These are phyloP conservation scores for Amyloporia xantha DNA, from an alignment of 768 basidiomycete genomes.

Conservation along the genomic window DNA sequence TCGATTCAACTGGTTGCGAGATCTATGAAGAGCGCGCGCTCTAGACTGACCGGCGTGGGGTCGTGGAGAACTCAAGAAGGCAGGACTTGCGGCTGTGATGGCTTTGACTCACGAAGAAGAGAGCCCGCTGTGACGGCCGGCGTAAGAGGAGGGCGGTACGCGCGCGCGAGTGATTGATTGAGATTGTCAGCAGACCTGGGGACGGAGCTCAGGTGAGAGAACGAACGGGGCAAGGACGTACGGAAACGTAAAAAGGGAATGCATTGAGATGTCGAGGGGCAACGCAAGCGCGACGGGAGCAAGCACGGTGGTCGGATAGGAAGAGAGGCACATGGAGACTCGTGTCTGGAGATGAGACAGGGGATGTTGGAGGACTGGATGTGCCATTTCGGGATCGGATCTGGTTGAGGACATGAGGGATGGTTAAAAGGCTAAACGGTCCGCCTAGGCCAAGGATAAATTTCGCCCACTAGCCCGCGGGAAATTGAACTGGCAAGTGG, in stretches of 20 bases:
- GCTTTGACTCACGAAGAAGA: neutral
- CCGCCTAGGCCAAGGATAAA: neutral
- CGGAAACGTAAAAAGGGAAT: slow-evolving; percentile 8
- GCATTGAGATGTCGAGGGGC: neutral
- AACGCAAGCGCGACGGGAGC: neutral
- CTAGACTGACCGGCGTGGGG: neutral
- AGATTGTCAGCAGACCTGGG: neutral
- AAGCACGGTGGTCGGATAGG: neutral
- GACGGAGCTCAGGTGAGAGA: slow-evolving; percentile 1
- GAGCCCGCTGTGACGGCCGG: neutral
- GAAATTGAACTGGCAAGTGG: neutral
- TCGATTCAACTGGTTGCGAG: neutral
- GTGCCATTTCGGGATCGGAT: neutral
- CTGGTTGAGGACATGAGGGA: neutral
- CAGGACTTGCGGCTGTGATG: neutral
- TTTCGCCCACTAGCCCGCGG: neutral
- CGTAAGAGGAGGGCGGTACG: neutral
- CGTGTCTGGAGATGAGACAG: neutral
- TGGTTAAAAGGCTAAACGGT: slow-evolving; percentile 13
- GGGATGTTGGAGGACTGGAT: neutral
- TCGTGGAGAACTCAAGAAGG: neutral
- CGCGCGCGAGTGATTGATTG: neutral
- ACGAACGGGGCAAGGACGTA: slow-evolving; percentile 2
- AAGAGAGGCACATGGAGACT: neutral
- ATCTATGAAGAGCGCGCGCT: neutral